Evolutionary conservation across 23 red algal genomes (phyloP), one percentile per base, ranked within the genome.

Genomic region (Chondrus crispus): DNA sequence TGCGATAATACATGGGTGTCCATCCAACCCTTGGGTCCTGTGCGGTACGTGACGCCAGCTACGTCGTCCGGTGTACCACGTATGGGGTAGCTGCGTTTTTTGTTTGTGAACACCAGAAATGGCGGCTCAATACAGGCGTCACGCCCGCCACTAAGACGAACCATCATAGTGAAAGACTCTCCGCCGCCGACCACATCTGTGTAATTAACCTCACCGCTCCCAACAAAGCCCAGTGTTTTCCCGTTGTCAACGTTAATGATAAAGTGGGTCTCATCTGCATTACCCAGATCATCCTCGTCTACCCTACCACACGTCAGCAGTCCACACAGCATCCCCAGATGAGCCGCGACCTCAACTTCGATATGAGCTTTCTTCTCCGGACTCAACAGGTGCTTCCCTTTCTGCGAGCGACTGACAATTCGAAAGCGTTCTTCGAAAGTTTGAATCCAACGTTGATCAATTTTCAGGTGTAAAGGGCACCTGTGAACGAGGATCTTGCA

Each of bases 11-110:
- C 38, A 0, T 1, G 10, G 11, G 1, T 41, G 43, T 76, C 2
- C 26, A 76, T 76, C 71, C 71, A 76, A 45, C 71, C 71, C 20
- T 41, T 76, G 1, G 28, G 71, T 11, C 71, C 71, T 76, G 71
- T 39, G 12, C 71, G 71, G 43, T 76, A 76, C 22, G 37, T 36
- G 43, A 76, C 43, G 44, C 71, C 43, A 52, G 12, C 24, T 7
- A 76, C 1, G 1, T 1, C 38, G 71, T 76, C 71, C 12, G 2
- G 2, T 14, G 38, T 38, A 14, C 1, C 71, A 7, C 43, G 33
- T 14, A 76, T 47, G 8, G 71, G 71, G 38, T 47, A 76, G 43
- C 1, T 1, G 71, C 71, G 71, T n/a, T 76, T 43, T 38, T 76
- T 76, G 71, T 52, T 2, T 38, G 35, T 1, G 43, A 76, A 76